phyloP scores from a whole-genome alignment of 495 filamentous ascomycete genomes.

The Aspergillus coremiiformis region DNA sequence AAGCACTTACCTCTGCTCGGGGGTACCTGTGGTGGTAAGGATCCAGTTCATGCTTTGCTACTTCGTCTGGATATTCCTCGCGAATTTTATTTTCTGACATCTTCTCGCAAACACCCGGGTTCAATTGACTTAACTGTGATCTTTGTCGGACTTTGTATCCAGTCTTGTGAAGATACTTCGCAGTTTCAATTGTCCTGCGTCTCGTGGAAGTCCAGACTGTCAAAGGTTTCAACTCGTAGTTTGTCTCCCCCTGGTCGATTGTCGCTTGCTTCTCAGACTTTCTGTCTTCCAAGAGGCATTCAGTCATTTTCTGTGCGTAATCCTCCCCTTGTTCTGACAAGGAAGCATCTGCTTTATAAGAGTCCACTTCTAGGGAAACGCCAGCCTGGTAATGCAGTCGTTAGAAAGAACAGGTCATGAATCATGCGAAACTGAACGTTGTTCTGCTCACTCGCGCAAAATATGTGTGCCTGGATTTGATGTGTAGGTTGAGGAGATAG shows the following conservation, averaged over 20 bases:
- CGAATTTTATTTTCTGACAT: conserved; percentile 77
- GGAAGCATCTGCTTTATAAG: conserved; percentile 81
- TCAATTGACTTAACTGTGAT: conserved; percentile 92
- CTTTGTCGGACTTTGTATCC: conserved; percentile 85
- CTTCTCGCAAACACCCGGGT: conserved; percentile 92
- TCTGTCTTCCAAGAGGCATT: conserved; percentile 71
- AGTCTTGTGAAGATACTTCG: conserved; percentile 62
- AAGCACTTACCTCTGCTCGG: conserved; percentile 68
- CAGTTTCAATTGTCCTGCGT: conserved; percentile 85
- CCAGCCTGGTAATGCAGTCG: conserved; percentile 36
- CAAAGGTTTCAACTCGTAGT: conserved; percentile 66
- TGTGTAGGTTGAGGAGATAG: conserved; percentile 94
- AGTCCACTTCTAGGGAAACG: conserved; percentile 69
- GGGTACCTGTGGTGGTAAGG: conserved; percentile 98
- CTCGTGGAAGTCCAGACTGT: conserved; percentile 93
- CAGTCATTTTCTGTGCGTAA: conserved; percentile 85
- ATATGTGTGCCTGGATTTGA: conserved; percentile 87
- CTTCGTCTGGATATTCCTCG: conserved; percentile 76
- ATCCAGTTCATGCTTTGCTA: conserved; percentile 85
- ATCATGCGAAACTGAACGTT: not conserved
- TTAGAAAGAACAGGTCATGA: conserved; percentile 1
- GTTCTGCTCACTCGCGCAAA: conserved; percentile 67
- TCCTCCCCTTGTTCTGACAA: conserved; percentile 72
- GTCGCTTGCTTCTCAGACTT: conserved; percentile 67
- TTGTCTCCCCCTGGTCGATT: conserved; percentile 59